Evolutionary conservation across 129 eudicot species (phyloP).

Genomic region (Escallonia rubra): DNA sequence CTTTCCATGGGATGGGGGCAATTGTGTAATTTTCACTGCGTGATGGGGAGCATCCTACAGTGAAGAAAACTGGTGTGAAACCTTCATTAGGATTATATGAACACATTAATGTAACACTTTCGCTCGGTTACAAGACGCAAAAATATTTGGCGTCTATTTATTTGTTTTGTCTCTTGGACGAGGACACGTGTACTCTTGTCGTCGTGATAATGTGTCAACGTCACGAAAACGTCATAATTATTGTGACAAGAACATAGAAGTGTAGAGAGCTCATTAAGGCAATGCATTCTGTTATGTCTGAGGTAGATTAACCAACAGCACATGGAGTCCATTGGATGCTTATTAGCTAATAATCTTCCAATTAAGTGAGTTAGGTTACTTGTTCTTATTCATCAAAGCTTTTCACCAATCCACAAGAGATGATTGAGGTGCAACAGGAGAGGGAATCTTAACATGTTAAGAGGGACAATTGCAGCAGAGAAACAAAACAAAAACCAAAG

Average conservation of each 20-base stretch:
- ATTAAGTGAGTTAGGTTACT: background rate
- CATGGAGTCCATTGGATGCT: background rate
- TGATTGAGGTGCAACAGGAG: constrained; percentile 11
- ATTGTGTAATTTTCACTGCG: background rate
- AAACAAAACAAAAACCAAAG: constrained; percentile 4
- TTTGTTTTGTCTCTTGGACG: too few species aligned
- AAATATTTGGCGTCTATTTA: too few species aligned
- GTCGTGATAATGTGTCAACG: too few species aligned
- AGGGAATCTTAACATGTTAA: constrained; percentile 30
- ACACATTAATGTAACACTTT: too few species aligned
- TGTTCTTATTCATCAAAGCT: background rate
- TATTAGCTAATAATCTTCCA: background rate
- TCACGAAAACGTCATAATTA: background rate
- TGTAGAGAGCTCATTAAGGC: too few species aligned
- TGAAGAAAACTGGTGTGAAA: too few species aligned
- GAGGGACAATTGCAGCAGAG: background rate
- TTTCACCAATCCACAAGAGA: background rate
- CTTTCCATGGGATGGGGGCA: too few species aligned
- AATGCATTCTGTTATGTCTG: background rate
- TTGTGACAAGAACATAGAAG: background rate
- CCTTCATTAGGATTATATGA: too few species aligned
- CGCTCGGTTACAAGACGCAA: too few species aligned
- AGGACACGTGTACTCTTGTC: too few species aligned
- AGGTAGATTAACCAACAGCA: background rate
- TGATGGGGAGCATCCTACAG: background rate